Evolutionary conservation across 2,329 filamentous ascomycete species (phyloP).

Genomic region (Xylaria sp.): DNA sequence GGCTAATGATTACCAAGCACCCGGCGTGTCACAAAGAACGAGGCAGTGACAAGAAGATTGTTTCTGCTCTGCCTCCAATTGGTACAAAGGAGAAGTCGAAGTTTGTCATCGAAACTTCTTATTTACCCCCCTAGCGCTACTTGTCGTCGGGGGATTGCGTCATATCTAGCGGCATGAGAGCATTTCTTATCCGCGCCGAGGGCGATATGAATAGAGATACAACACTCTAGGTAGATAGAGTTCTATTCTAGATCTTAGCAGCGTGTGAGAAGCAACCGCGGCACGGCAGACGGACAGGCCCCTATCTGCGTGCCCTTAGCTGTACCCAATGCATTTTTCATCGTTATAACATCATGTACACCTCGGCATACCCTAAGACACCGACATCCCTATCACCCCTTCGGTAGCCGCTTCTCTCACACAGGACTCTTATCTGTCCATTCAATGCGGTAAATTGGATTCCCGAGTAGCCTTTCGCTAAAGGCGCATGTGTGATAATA

Average conservation of each 20-base stretch:
- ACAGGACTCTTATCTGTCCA: not conserved
- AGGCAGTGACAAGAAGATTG: too few species aligned
- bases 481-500: not conserved
- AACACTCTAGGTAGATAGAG: not conserved
- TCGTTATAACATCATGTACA: too few species aligned
- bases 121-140: constrained; percentile 29
- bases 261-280: too few species aligned
- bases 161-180: constrained; percentile 35
- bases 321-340: too few species aligned
- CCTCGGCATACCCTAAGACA: too few species aligned
- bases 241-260: too few species aligned
- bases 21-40: constrained; percentile 12
- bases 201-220: not conserved
- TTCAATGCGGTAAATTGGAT: not conserved
- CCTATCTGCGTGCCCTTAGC: too few species aligned
- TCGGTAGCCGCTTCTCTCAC: not conserved
- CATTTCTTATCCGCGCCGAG: not conserved
- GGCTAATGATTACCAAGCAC: constrained; percentile 18
- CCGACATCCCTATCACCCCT: too few species aligned
- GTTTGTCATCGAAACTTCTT: constrained; percentile 22
- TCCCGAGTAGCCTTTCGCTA: not conserved
- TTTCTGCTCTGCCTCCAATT: too few species aligned
- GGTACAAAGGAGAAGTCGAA: not conserved
- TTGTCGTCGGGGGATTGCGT: constrained; percentile 29
- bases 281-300: too few species aligned